phyloP scores from a whole-genome alignment of 139 green algal species.

The Chlamydomonas schloesseri region DNA sequence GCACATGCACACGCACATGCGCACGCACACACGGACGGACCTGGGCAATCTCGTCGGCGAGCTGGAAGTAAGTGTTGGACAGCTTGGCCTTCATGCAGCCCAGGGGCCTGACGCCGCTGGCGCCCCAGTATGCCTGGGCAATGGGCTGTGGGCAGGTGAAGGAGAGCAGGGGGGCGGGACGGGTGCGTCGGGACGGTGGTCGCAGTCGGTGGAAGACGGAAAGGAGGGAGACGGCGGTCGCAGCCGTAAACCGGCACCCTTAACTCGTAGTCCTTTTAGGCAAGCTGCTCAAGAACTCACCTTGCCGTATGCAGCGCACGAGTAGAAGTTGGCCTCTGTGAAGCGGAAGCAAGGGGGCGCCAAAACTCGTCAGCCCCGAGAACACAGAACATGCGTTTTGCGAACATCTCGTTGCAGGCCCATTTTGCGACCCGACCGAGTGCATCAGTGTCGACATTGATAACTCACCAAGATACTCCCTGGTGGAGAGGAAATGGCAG shows the following conservation, averaged over 20 bases:
- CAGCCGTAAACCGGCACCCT: neutral
- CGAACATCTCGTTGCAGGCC: too few species aligned
- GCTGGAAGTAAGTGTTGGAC: neutral
- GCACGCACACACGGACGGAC: neutral
- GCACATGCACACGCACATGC: too few species aligned
- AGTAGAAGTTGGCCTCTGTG: slow-evolving; percentile 35
- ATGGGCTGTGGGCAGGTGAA: neutral
- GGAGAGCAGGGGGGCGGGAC: neutral
- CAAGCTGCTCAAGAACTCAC: neutral
- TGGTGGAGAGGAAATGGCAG: too few species aligned
- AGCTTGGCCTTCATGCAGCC: slow-evolving; percentile 18
- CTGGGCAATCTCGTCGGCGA: slow-evolving; percentile 7
- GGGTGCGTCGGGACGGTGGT: neutral
- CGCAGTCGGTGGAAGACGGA: neutral
- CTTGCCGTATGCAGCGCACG: slow-evolving; percentile 23
- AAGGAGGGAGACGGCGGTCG: too few species aligned
- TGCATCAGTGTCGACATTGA: too few species aligned
- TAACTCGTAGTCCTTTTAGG: neutral
- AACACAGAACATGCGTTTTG: neutral
- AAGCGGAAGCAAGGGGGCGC: neutral
- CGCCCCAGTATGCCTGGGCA: neutral
- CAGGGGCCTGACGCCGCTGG: neutral
- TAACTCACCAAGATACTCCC: neutral
- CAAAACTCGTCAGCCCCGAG: neutral
- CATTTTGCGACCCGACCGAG: too few species aligned